These are phyloP conservation scores for Colletotrichum tabaci DNA, from an alignment of 2,329 filamentous ascomycete species.

Conservation along the genomic window DNA sequence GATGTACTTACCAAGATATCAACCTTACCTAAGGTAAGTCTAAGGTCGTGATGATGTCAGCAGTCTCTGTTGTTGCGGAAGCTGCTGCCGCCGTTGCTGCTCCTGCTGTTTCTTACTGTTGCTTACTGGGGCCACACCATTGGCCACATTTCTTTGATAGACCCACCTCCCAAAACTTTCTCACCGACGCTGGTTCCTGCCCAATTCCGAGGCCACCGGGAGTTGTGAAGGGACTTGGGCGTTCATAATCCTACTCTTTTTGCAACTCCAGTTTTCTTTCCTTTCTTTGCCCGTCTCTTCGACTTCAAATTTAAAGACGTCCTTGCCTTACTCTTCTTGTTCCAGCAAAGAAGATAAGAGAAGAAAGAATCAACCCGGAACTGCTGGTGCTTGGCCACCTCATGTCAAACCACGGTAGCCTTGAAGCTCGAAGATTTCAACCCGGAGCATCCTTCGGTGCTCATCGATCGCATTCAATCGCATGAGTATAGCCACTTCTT, in stretches of 20 bases:
- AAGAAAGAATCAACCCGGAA: not conserved
- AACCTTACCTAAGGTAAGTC: no score
- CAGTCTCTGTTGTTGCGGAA: not conserved
- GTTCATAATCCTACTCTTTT: not conserved
- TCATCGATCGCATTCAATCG: not conserved
- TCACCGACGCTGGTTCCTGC: not conserved
- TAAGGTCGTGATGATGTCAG: constrained; percentile 20
- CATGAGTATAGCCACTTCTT: not conserved
- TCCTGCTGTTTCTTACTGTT: no score
- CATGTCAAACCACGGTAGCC: not conserved
- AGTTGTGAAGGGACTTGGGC: not conserved
- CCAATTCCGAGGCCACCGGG: not conserved
- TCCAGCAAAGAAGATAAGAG: not conserved
- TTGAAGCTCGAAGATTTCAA: not conserved
- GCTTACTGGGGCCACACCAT: not conserved
- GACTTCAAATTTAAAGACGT: not conserved
- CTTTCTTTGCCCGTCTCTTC: no score
- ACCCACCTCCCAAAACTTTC: constrained; percentile 10
- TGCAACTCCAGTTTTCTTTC: no score
- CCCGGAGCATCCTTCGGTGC: not conserved
- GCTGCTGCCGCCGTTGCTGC: not conserved
- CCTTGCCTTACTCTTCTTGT: not conserved
- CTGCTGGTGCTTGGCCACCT: no score
- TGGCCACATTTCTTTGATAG: not conserved
- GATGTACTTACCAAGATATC: no score